Base-by-base conservation (phyloP, 2,329 filamentous ascomycete genomes). In the Ophiostoma australiae region DNA sequence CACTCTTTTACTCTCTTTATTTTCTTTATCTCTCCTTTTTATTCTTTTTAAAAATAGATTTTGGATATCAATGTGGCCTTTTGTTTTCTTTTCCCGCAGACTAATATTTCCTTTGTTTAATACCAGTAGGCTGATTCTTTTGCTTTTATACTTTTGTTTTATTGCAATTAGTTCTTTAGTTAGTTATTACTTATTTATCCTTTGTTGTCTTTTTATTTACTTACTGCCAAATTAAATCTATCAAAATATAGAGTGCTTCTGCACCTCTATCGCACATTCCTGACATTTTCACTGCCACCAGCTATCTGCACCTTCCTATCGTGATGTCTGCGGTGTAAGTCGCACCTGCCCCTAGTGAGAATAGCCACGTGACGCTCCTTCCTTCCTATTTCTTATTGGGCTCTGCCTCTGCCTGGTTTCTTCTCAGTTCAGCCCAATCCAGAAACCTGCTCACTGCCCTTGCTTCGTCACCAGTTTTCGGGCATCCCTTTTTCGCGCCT, bases 301-400 rank as follows among this genome's bases (percentile, higher is more conserved):
- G 11, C 44, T 58, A 27, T 65, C n/a, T 20, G 31, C 31, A 33
- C 27, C 58, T 65, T 65, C 58, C 58, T 63, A 58, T 58, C 23
- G 52, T 58, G 52, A 23, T 27, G 15, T 58, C 23, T 58, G 52
- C 23, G n/a, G 58, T 63, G 58, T 63, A 63, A 63, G 58, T 58
- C 58, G 58, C 58, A 63, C 58, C 58, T 33, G 27, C 27, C 52
- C 17, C n/a, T 33, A 65, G 15, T 37, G 8, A 58, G 7, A 58
- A 13, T 27, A 58, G 52, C 23, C 61, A 65, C 61, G 61, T 65
- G 61, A 65, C 33, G 8, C 31, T 2, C 5, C 15, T 39, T 35
- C 52, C 52, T 58, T 11, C 52, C 39, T 41, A 41, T 41, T 48
- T 20, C 37, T 39, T 31, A 31, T 39, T 39, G 37, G 13, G 37